Percentiles rank a stretch among this genome's conserved stretches.
These are phyloP conservation scores for Suillus variegatus DNA, from an alignment of 768 basidiomycete genomes.

Conservation along the genomic window DNA sequence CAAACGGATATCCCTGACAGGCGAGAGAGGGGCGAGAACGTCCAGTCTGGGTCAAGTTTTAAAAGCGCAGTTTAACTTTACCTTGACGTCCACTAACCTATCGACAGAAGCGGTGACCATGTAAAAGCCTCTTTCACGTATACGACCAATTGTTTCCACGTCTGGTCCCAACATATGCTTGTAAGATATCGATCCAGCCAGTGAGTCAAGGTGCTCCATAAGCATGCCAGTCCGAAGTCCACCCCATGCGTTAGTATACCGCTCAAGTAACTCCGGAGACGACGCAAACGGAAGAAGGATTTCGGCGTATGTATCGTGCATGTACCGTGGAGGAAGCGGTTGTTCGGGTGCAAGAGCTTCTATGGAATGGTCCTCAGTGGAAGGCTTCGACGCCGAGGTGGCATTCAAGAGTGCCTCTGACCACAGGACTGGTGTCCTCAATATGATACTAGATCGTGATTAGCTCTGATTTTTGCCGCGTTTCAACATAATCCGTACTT, in stretches of 20 bases:
- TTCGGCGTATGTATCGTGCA: slow-evolving; percentile 76
- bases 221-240: slow-evolving; percentile 72
- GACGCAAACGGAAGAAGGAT: slow-evolving; percentile 64
- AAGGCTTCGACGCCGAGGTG: slow-evolving; percentile 25
- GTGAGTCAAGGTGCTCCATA: slow-evolving; percentile 80
- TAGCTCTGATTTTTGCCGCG: slow-evolving; percentile 2
- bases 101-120: slow-evolving; percentile 86
- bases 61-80: neutral
- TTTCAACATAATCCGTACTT: slow-evolving; percentile 37
- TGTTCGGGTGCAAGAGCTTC: slow-evolving; percentile 14
- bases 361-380: slow-evolving; percentile 12
- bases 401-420: slow-evolving; percentile 53
- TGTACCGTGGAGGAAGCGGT: slow-evolving; percentile 47
- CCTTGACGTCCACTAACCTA: slow-evolving; percentile 40
- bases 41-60: slow-evolving; percentile 50
- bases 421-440: slow-evolving; percentile 56
- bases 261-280: slow-evolving; percentile 57
- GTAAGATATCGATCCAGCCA: slow-evolving; percentile 85
- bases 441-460: slow-evolving; percentile 43
- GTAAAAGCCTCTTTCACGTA: slow-evolving; percentile 71
- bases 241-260: slow-evolving; percentile 71
- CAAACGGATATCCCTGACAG: slow-evolving; percentile 66
- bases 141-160: slow-evolving; percentile 52
- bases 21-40: slow-evolving; percentile 60
- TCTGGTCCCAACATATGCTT: slow-evolving; percentile 76